A percentile compares a stretch with the other conserved stretches of the same genome.
phyloP scores from a whole-genome alignment of 768 basidiomycete genomes.

The Lentinula lateritia region DNA sequence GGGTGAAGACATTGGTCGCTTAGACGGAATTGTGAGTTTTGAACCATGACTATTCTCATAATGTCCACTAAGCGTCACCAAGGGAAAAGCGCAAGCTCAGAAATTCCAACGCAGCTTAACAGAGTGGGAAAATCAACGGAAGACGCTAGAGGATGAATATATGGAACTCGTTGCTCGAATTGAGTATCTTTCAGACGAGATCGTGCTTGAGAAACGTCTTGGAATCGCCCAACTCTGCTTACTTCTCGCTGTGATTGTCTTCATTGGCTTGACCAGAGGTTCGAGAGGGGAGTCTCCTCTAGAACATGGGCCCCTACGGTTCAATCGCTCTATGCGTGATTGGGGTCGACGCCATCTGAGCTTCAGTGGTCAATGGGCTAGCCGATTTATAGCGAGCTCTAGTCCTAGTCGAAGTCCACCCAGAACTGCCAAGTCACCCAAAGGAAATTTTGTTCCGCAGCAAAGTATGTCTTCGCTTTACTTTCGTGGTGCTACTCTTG shows the following conservation, averaged over 20 bases:
- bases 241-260: conserved; percentile 75
- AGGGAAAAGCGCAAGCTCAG: conserved; percentile 71
- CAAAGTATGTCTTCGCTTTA: background rate
- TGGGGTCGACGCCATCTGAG: conserved; percentile 56
- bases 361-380: conserved; percentile 50
- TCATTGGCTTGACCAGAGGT: conserved; percentile 83
- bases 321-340: conserved; percentile 34
- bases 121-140: conserved; percentile 67
- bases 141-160: conserved; percentile 66
- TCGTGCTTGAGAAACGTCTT: conserved; percentile 83
- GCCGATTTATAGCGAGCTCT: conserved; percentile 18
- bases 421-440: background rate
- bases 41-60: background rate
- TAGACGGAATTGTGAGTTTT: conserved; percentile 65
- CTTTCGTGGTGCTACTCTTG: background rate
- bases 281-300: conserved; percentile 31
- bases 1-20: conserved; percentile 70
- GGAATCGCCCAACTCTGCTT: conserved; percentile 85
- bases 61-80: background rate
- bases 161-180: conserved; percentile 63
- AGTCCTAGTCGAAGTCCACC: background rate
- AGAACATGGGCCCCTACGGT: conserved; percentile 8
- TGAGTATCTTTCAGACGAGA: conserved; percentile 78
- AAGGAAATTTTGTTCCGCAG: background rate
- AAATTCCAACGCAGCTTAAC: conserved; percentile 55